Evolutionary conservation across 768 basidiomycete genomes (phyloP).

Genomic region (Psilocybe sp.): DNA sequence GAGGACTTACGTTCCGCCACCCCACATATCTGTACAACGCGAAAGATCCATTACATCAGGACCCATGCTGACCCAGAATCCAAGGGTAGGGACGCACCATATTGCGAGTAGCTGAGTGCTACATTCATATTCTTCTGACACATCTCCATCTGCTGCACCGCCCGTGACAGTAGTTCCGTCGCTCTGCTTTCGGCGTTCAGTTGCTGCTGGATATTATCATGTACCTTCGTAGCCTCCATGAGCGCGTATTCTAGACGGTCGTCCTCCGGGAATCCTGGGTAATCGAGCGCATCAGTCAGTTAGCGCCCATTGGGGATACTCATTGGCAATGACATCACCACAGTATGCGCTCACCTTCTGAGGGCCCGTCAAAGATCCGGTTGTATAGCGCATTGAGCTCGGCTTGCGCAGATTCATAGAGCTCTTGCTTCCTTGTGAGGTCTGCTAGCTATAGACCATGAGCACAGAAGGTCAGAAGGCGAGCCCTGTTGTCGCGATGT

Average conservation of each 20-base stretch:
- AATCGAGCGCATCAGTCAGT: background rate
- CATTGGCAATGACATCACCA: background rate
- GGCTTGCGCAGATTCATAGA: conserved; percentile 27
- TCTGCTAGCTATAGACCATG: conserved; percentile 25
- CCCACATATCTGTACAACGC: conserved; percentile 34
- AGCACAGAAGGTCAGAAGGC: background rate
- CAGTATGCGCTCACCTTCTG: conserved; percentile 27
- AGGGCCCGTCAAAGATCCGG: conserved; percentile 41
- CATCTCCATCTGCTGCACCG: conserved; percentile 28
- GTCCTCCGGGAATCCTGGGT: conserved; percentile 41
- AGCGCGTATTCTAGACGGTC: conserved; percentile 40
- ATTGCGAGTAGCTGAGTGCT: conserved; percentile 37
- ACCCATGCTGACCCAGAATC: background rate
- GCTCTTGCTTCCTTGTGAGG: conserved; percentile 26
- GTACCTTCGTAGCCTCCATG: conserved; percentile 24
- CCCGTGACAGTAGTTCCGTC: conserved; percentile 35
- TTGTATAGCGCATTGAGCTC: conserved; percentile 38
- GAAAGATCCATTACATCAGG: background rate
- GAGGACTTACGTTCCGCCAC: conserved; percentile 31
- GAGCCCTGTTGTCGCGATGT: background rate
- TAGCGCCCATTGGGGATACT: background rate
- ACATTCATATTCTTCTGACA: conserved; percentile 32
- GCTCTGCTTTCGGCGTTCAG: conserved; percentile 40
- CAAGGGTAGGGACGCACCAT: conserved; percentile 25
- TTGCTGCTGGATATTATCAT: conserved; percentile 32